These are phyloP conservation scores for Termitomyces sp. DNA, from an alignment of 768 basidiomycete genomes.

Conservation along the genomic window DNA sequence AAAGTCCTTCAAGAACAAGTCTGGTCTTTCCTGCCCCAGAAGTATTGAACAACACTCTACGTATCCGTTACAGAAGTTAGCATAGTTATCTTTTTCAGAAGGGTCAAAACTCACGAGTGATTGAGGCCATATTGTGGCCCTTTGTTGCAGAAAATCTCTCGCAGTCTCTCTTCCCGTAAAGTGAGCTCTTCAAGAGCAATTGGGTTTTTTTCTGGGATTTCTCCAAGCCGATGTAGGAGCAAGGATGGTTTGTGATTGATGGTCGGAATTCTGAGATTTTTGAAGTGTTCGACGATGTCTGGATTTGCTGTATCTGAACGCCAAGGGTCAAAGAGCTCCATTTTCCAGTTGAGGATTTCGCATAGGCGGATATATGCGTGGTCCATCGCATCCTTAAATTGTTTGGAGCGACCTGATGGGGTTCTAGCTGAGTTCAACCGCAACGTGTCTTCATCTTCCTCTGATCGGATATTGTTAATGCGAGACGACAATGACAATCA, in stretches of 20 bases:
- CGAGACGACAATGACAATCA: not conserved
- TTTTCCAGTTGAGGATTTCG: not conserved
- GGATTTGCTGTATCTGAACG: not conserved
- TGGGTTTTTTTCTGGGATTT: not conserved
- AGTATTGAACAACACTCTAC: not conserved
- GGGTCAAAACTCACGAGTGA: not conserved
- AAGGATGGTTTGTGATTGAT: not conserved
- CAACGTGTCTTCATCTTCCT: not conserved
- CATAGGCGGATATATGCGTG: not conserved
- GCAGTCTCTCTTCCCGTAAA: not conserved
- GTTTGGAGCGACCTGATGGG: not conserved
- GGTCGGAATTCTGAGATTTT: not conserved
- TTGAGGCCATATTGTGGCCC: not conserved
- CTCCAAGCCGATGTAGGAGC: not conserved
- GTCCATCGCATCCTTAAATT: not conserved
- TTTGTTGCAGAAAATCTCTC: not conserved
- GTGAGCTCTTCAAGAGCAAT: not conserved
- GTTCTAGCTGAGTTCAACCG: not conserved
- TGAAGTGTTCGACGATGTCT: not conserved
- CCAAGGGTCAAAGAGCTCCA: not conserved
- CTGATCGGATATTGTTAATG: not conserved
- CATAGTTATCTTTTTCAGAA: not conserved
- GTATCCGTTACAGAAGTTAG: not conserved
- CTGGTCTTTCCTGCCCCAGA: not conserved
- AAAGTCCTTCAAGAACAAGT: conserved; percentile 1